phyloP scores from a whole-genome alignment of 129 eudicot genomes.

The Gnaphalium uliginosum region DNA sequence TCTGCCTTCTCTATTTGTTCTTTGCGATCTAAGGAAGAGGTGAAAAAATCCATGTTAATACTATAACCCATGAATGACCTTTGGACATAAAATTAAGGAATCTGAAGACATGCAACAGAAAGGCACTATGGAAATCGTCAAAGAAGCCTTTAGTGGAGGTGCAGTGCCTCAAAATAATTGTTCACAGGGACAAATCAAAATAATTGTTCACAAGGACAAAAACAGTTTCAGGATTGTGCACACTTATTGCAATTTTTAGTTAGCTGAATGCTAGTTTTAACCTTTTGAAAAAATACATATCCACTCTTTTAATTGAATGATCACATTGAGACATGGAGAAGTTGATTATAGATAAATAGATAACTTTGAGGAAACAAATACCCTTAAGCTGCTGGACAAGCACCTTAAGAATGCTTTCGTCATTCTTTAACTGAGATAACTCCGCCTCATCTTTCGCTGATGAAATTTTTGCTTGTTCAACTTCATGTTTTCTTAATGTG shows the following conservation, averaged over 20 bases:
- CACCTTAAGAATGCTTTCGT: conserved; percentile 80
- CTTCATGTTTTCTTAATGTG: conserved; percentile 56
- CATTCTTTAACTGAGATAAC: conserved; percentile 71
- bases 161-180: not conserved
- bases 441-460: conserved; percentile 83
- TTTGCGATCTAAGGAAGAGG: conserved; percentile 58
- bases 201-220: not conserved
- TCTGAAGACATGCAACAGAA: conserved; percentile 10
- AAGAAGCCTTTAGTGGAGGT: not conserved
- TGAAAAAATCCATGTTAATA: conserved; percentile 12
- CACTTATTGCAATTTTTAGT: not conserved
- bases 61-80: not conserved
- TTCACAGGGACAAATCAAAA: not conserved
- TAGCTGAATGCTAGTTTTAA: not conserved
- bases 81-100: not conserved
- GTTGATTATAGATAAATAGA: conserved; percentile 6
- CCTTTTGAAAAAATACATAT: not conserved
- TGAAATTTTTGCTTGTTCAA: conserved; percentile 68
- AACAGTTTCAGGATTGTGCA: not conserved
- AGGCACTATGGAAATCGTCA: not conserved
- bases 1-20: conserved; percentile 93
- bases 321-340: not conserved
- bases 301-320: not conserved
- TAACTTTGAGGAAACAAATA: conserved; percentile 33
- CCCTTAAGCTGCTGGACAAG: conserved; percentile 91